Base-by-base conservation (phyloP, 257 asterid genomes). In the Fraxinus excelsior region DNA sequence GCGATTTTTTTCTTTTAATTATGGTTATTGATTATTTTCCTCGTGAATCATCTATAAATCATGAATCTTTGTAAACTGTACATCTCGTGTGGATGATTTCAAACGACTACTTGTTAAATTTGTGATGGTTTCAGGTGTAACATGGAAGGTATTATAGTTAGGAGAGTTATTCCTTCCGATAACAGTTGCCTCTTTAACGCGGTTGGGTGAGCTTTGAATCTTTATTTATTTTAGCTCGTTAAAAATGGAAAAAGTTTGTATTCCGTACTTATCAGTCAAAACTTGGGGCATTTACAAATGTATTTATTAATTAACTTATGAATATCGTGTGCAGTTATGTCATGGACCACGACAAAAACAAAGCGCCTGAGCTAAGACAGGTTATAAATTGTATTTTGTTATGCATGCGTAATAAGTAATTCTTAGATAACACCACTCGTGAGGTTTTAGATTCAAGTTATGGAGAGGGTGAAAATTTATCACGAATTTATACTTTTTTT, bases 161-260 rank as follows among this genome's bases (percentile, higher is more conserved):
- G 98, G 82, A 88, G 99, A 84, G 96, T 96, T 38, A 96, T 96
- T 77, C 96, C 92, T 71, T 93, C 99, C 13, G 99, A 96, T 84
- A 93, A 96, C 85, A 91, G 97, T 83, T 96, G 99, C 83, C 97
- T 93, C 73, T 96, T 96, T 80, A 93, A 90, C 81, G 98, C 98
- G n/a, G 97, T 96, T 49, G 97, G 99, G 98, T 96, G 90, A 82
- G 83, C 38, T 76, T 83, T 31, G 58, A 40, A 35, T 65, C 78
- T 58, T 76, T 29, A 32, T 29, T 29, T 62, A 60, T 26, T 73
- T 77, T 64, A 46, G 25, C 40, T 74, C 62, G 66, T 19, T 11
- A 19, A 68, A 7, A 74, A 75, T 37, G 60, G 31, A 25, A 28
- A 53, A 56, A 31, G 64, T 62, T 25, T 71, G 19, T 62, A 2